Conservation (phyloP, 345 rosid genomes). For the Citrus inodora region DNA sequence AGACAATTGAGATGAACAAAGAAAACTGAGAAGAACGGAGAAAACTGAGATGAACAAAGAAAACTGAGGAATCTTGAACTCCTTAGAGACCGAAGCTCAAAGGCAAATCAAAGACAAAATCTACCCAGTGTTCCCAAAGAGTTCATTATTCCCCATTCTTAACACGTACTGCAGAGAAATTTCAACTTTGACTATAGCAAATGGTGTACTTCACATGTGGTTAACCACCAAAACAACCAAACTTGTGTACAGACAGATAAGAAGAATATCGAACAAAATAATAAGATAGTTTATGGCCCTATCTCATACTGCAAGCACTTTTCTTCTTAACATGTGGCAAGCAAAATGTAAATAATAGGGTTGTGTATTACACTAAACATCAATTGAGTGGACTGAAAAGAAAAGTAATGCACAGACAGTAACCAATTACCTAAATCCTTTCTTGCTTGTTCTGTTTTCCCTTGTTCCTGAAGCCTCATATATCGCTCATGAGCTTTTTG, state of each 20-base stretch:
- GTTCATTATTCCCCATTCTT: not conserved
- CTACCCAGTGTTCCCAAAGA: not conserved
- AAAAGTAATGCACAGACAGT: not conserved
- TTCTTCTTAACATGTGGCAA: not conserved
- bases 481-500: constrained; percentile 94
- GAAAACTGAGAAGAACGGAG: too few relatives aligned
- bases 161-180: not conserved
- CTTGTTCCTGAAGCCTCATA: constrained; percentile 98
- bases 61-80: not conserved
- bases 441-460: constrained; percentile 93
- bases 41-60: not conserved
- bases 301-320: not conserved
- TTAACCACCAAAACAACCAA: constrained; percentile 6
- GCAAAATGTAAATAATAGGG: not conserved
- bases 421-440: constrained; percentile 75
- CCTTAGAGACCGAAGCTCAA: not conserved
- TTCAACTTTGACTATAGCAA: not conserved
- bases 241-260: not conserved
- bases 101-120: not conserved
- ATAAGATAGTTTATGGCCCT: not conserved
- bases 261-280: not conserved
- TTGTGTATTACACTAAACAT: not conserved
- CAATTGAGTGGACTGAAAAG: not conserved
- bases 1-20: too few relatives aligned
- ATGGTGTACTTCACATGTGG: not conserved